Evolutionary conservation across 176 grass and related monocot species (phyloP), one percentile per base, ranked within the genome.

Genomic region (Aegilops sharonensis): DNA sequence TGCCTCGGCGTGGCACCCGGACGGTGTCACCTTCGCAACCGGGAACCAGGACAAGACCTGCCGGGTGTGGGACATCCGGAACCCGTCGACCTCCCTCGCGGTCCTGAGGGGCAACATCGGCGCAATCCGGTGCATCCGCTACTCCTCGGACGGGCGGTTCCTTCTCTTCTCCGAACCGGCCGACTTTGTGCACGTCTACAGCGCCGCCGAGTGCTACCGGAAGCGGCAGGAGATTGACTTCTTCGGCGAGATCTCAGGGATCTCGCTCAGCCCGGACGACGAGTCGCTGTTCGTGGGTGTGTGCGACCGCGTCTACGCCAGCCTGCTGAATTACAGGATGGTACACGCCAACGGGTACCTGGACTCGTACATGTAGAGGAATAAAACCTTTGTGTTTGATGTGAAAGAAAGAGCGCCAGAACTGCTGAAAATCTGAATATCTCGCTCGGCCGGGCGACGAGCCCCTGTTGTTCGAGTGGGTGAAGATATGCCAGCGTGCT

Each of bases 1-100:
- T 40, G 95, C 95, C 18, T 93, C 95, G 0, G 93, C 93, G 57
- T 98, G 95, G 95, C 84, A 93, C 30, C 96, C 96, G 0, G 78
- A 90, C 0, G 90, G 91, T 5, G 62, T 11, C 52, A 94, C 90
- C 15, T 94, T 98, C 0, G 92, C 91, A 11, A 98, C 96, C 0
- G 96, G 96, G 21, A 98, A 98, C 84, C 96, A 98, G 78, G 96
- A 98, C 69, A 98, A 95, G 81, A 94, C 93, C 2, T 98, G 96
- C 75, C 91, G 96, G 0, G 71, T 98, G 5, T 98, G 93, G 93
- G 96, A 98, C 59, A 31, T 92, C 10, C 85, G 96, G 40, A 98
- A 98, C 64, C 84, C 91, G 1, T 95, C 93, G 1, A 85, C 88
- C 5, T 98, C 93, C 3, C 83, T 98, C 1, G 77, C 84, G 0